Conservation (phyloP, 805 yeast genomes). For the Saccharomyces eubayanus region DNA sequence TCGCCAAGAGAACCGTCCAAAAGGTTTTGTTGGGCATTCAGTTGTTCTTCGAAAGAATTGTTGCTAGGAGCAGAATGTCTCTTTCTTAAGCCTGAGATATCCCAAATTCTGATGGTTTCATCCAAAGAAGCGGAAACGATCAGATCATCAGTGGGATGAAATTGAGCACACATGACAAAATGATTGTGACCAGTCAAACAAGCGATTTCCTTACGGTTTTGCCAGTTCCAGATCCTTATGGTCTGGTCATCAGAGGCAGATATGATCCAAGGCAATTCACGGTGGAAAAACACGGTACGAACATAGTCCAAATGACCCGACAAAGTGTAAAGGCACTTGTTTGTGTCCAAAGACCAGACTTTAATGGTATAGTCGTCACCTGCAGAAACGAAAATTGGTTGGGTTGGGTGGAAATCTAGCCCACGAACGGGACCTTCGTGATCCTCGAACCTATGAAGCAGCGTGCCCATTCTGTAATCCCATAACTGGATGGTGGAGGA, state of each 20-base stretch:
- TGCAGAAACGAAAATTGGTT: slow-evolving; percentile 92
- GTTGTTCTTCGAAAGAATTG: slow-evolving; percentile 37
- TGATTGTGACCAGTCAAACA: slow-evolving; percentile 97
- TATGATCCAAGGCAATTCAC: slow-evolving; percentile 93
- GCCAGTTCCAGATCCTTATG: slow-evolving; percentile 99
- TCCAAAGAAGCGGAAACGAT: slow-evolving; percentile 93
- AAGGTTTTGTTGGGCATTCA: slow-evolving; percentile 50
- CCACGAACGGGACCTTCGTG: slow-evolving; percentile 98
- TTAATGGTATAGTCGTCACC: slow-evolving; percentile 94
- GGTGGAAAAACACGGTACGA: slow-evolving; percentile 89
- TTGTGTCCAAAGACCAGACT: slow-evolving; percentile 90
- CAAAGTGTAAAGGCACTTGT: slow-evolving; percentile 85
- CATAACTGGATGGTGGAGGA: slow-evolving; percentile 98
- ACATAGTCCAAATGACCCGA: slow-evolving; percentile 93
- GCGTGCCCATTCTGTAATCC: slow-evolving; percentile 99
- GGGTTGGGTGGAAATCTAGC: slow-evolving; percentile 94
- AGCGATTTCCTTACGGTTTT: slow-evolving; percentile 93
- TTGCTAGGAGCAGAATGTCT: slow-evolving; percentile 81
- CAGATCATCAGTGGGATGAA: slow-evolving; percentile 91
- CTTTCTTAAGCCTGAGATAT: slow-evolving; percentile 87
- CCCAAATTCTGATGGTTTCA: slow-evolving; percentile 99
- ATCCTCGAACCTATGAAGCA: slow-evolving; percentile 92
- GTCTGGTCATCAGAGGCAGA: slow-evolving; percentile 97
- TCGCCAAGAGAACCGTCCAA: slow-evolving; percentile 94
- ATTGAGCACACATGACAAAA: slow-evolving; percentile 96